These are phyloP conservation scores for Cladosporium oxysporum DNA, from an alignment of 2,329 filamentous ascomycete species.

Conservation along the genomic window DNA sequence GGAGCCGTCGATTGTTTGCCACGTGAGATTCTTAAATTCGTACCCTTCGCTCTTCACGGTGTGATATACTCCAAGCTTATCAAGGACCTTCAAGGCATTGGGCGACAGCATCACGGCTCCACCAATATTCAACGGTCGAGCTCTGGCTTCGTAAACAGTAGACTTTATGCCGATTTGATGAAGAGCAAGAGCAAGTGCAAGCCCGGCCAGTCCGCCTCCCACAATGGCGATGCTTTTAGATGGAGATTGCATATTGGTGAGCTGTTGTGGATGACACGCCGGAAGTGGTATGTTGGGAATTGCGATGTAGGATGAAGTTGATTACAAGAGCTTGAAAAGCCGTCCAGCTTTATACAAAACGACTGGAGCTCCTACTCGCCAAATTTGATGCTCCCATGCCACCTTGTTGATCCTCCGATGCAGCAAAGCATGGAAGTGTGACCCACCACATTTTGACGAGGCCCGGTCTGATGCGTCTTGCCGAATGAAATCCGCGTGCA, in stretches of 20 bases:
- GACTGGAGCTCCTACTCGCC: not conserved
- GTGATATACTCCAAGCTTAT: constrained; percentile 1
- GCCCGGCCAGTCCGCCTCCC: not conserved
- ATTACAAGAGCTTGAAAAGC: not conserved
- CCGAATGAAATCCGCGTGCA: not conserved
- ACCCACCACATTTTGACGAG: not conserved
- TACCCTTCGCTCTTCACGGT: not conserved
- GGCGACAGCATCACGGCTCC: constrained; percentile 3
- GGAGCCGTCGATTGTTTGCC: constrained; percentile 1
- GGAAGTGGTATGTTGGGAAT: not conserved
- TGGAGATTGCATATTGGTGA: not conserved
- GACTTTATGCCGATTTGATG: not conserved
- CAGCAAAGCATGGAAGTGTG: not conserved
- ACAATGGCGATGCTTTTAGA: not conserved
- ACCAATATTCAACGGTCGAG: not conserved
- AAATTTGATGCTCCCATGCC: not conserved
- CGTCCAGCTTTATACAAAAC: not conserved
- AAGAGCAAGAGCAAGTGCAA: not conserved
- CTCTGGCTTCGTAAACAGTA: not conserved
- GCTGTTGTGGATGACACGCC: not conserved
- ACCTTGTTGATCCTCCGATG: not conserved
- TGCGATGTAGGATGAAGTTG: not conserved
- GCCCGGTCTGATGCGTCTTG: not conserved
- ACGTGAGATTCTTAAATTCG: not conserved
- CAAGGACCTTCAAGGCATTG: not conserved